phyloP scores from a whole-genome alignment of 371 early-diverging fungal genomes.

The Batkoa obscura region DNA sequence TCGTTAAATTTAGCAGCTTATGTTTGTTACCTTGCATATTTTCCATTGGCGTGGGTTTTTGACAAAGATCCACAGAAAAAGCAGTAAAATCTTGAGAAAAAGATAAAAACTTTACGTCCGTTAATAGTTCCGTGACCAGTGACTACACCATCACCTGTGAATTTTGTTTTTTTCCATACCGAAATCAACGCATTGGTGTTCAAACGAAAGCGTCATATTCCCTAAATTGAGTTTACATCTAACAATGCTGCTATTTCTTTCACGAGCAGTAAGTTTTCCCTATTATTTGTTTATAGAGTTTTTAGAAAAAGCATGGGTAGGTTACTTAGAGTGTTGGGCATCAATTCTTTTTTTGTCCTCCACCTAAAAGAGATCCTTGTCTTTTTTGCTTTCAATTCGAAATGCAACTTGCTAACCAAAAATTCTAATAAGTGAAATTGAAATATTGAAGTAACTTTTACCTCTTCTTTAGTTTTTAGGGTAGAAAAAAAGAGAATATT shows the following conservation, averaged over 20 bases:
- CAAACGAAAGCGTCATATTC: conserved; percentile 91
- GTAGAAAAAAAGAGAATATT: no score
- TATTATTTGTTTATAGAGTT: no score
- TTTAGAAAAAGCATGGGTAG: no score
- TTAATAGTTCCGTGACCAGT: conserved; percentile 88
- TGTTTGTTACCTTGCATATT: conserved; percentile 49
- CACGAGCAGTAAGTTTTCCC: conserved; percentile 94
- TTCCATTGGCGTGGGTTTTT: conserved; percentile 78
- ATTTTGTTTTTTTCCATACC: conserved; percentile 71
- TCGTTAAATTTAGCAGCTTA: not conserved
- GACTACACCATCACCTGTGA: conserved; percentile 87
- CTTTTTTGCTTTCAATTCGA: no score
- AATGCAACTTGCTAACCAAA: no score
- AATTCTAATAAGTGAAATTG: no score
- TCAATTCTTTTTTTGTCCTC: no score
- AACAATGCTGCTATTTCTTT: conserved; percentile 72
- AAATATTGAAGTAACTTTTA: no score
- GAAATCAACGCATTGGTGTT: conserved; percentile 86
- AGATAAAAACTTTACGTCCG: conserved; percentile 80
- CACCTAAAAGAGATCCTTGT: no score
- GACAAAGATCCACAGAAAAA: conserved; percentile 80
- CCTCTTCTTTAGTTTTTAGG: no score
- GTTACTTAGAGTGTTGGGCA: no score
- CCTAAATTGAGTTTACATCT: conserved; percentile 67
- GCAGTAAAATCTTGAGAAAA: conserved; percentile 90